phyloP scores from a whole-genome alignment of 164 flowering plant genomes.

The Houttuynia cordata region DNA sequence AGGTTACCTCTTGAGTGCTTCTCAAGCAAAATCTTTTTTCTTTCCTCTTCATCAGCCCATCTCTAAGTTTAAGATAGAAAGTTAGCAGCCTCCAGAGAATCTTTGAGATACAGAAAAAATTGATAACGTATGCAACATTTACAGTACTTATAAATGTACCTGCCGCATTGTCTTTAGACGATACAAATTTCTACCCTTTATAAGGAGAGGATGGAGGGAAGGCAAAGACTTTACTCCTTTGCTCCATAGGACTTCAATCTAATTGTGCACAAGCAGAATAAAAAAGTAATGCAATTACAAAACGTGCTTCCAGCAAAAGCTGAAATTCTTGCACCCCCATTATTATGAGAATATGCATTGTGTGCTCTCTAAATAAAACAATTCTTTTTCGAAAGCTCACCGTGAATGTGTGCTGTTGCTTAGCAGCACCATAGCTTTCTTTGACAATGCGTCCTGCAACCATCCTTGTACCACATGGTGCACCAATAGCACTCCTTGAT shows the following conservation, averaged over 20 bases:
- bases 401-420: conserved; percentile 91
- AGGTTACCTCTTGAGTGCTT: conserved; percentile 62
- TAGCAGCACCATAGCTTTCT: conserved; percentile 88
- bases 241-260: conserved; percentile 92
- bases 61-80: conserved; percentile 20
- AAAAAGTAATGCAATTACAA: neutral
- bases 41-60: conserved; percentile 69
- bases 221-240: conserved; percentile 61
- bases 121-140: too few relatives aligned
- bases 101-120: too few relatives aligned
- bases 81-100: neutral
- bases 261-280: neutral
- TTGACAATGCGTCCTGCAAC: conserved; percentile 83
- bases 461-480: conserved; percentile 59
- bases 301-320: too few relatives aligned
- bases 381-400: conserved; percentile 27
- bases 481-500: conserved; percentile 65
- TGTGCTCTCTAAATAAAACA: neutral
- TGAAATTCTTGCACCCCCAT: too few relatives aligned
- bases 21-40: conserved; percentile 47
- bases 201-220: conserved; percentile 67
- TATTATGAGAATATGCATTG: too few relatives aligned
- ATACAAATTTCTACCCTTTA: conserved; percentile 86
- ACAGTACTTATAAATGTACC: conserved; percentile 20
- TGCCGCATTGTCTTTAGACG: conserved; percentile 60